Base-by-base conservation (phyloP, 768 basidiomycete genomes). In the Amanita brunnescens region DNA sequence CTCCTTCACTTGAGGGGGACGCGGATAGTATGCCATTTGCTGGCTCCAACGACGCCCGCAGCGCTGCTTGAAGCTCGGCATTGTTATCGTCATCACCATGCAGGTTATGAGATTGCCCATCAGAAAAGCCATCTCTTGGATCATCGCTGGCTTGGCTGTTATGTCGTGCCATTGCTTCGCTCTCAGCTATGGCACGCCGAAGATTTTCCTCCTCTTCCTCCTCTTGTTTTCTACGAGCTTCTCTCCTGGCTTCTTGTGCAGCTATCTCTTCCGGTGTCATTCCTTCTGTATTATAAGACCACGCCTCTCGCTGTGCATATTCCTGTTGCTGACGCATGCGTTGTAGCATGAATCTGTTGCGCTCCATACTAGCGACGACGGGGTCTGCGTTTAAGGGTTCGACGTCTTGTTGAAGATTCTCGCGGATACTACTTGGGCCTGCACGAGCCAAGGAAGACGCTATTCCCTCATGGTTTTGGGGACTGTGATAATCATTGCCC, bases 61-160 rank as follows among this genome's bases (percentile, higher is more conserved):
- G 71, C 4, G 92, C 92, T 9, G 91, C 91, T 66, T 94, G 92
- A 41, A 95, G 68, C 58, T 88, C 85, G 20, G 78, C 80, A 58
- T 95, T 91, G 46, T n/a, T n/a, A n/a, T 93, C 91, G 56, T 94
- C 91, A 55, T 93, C 91, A 55, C 93, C 91, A 57, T 88, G 83
- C 34, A 83, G 78, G 41, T 80, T 68, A 46, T 74, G 54, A 41
- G 42, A 30, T 48, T 37, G 55, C 38, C 33, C 37, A 47, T 41
- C 44, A 24, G 24, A 24, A 46, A 18, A 53, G n/a, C 1, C 23
- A 26, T 5, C 23, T n/a, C 12, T 2, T 38, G 35, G 14, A 12
- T 38, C 14, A 10, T 24, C 45, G 47, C 24, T 18, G 46, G 42
- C 16, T 20, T 32, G 16, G 23, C 13, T 16, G 6, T 43, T 42